Conservation (phyloP, 2,329 filamentous ascomycete species). For the Botryotinia narcissicola region DNA sequence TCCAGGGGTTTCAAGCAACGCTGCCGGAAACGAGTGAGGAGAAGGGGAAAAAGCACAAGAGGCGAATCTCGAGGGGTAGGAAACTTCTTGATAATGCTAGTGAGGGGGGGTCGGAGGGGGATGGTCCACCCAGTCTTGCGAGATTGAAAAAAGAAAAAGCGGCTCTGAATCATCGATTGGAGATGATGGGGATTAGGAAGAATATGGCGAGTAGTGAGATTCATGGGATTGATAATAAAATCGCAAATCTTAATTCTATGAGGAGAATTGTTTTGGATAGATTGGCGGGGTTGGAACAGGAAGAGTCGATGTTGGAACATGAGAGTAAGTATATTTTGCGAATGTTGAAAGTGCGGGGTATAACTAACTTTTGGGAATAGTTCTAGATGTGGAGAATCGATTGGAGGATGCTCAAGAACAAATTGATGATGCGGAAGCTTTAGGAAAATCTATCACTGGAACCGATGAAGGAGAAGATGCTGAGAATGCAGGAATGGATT, state of each 20-base stretch:
- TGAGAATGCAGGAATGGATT: conserved; percentile 43
- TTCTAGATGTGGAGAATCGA: conserved; percentile 60
- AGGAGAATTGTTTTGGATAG: conserved; percentile 87
- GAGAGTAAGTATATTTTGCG: conserved; percentile 59
- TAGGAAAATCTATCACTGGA: conserved; percentile 52
- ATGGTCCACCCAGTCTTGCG: conserved; percentile 64
- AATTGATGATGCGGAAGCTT: conserved; percentile 56
- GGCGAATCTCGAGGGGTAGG: conserved; percentile 70
- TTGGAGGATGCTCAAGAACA: conserved; percentile 61
- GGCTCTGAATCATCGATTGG: conserved; percentile 76
- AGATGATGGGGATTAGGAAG: conserved; percentile 89
- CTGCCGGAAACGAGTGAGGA: conserved; percentile 67
- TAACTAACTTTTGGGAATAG: conserved; percentile 41
- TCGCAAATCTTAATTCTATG: conserved; percentile 90
- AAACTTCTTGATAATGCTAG: conserved; percentile 68
- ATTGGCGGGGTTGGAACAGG: conserved; percentile 80
- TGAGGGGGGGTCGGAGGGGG: conserved; percentile 33
- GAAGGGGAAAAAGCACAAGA: conserved; percentile 65
- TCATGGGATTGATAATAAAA: conserved; percentile 93
- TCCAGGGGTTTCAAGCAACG: conserved; percentile 93
- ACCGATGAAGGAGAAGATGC: conserved; percentile 53
- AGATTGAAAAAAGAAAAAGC: conserved; percentile 79
- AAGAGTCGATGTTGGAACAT: conserved; percentile 86
- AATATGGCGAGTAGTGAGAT: conserved; percentile 98
- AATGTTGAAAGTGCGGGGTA: background rate